Evolutionary conservation across 305 asterid genomes (phyloP).

Genomic region (Ajuga reptans): DNA sequence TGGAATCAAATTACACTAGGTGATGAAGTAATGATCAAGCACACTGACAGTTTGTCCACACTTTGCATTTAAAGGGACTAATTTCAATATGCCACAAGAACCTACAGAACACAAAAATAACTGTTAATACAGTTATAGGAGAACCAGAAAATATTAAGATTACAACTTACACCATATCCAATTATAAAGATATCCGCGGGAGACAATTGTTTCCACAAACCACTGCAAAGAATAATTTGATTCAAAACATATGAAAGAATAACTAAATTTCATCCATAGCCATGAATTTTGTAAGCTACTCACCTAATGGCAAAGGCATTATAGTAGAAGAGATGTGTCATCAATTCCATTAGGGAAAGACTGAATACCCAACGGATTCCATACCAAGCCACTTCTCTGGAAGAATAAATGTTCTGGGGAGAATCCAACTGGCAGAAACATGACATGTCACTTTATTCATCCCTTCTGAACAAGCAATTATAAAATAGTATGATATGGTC

Average conservation of each 20-base stretch:
- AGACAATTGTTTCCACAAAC: constrained; percentile 78
- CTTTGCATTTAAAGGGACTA: constrained; percentile 5
- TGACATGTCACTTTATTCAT: constrained; percentile 7
- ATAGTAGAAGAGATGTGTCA: constrained; percentile 78
- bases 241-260: constrained; percentile 10
- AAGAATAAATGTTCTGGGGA: constrained; percentile 62
- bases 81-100: constrained; percentile 12
- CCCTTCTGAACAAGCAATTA: background rate
- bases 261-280: constrained; percentile 11
- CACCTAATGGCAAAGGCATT: constrained; percentile 94
- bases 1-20: constrained; percentile 9
- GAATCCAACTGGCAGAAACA: constrained; percentile 61
- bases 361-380: constrained; percentile 77
- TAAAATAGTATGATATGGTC: background rate
- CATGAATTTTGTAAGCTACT: constrained; percentile 24
- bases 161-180: constrained; percentile 87
- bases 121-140: background rate
- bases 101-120: constrained; percentile 16
- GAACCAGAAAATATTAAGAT: constrained; percentile 17
- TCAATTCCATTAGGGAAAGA: constrained; percentile 72
- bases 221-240: constrained; percentile 41
- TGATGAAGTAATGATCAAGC: background rate
- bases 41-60: constrained; percentile 7
- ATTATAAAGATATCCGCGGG: constrained; percentile 79
- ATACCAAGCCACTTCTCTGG: constrained; percentile 57